phyloP scores from a whole-genome alignment of 495 filamentous ascomycete genomes.

The Trichoderma erinaceum region DNA sequence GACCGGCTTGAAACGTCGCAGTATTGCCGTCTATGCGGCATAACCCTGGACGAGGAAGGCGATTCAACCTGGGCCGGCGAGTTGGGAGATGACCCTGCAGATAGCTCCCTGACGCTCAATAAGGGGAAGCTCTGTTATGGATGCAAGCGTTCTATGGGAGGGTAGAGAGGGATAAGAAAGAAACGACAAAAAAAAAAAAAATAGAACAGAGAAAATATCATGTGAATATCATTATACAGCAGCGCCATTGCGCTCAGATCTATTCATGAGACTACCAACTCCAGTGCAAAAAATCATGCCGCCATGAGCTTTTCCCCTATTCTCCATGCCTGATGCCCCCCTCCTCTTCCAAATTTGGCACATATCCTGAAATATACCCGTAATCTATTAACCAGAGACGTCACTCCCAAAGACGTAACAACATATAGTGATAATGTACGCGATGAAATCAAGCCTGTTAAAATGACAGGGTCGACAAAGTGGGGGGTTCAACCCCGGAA shows the following conservation, averaged over 20 bases:
- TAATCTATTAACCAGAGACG: conserved; percentile 4
- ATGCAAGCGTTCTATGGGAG: conserved; percentile 43
- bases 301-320: conserved; percentile 8
- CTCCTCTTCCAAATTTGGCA: background rate
- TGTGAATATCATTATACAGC: background rate
- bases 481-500: conserved; percentile 4
- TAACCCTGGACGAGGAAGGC: conserved; percentile 41
- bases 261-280: conserved; percentile 12
- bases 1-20: conserved; percentile 27
- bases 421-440: background rate
- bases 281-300: conserved; percentile 11
- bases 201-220: background rate
- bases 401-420: background rate
- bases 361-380: background rate
- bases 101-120: background rate
- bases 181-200: background rate
- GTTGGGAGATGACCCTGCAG: conserved; percentile 27
- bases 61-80: conserved; percentile 47
- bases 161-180: conserved; percentile 19
- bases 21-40: conserved; percentile 45
- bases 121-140: conserved; percentile 43
- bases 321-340: background rate
- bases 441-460: background rate
- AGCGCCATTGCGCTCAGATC: conserved; percentile 3
- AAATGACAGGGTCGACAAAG: conserved; percentile 2